Evolutionary conservation across 192 early-diverging fungal species (phyloP).

Genomic region (Lobosporangium transversale): DNA sequence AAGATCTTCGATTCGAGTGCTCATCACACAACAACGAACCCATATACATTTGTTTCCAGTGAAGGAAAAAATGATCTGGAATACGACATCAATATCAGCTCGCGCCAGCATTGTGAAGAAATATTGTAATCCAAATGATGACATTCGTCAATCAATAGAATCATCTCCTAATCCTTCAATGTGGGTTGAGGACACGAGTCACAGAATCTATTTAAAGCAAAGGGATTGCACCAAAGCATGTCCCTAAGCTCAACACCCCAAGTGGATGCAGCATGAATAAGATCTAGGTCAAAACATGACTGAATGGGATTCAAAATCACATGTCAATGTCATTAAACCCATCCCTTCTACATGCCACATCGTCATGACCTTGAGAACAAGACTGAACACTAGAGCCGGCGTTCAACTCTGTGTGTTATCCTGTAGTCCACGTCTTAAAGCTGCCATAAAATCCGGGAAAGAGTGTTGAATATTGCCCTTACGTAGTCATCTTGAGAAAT

Average conservation of each 20-base stretch:
- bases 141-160: background rate
- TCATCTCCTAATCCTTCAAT: background rate
- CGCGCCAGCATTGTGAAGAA: too few species aligned
- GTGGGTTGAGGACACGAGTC: constrained; percentile 21
- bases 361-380: constrained; percentile 40
- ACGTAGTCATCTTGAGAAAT: constrained; percentile 57
- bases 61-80: constrained; percentile 43
- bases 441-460: constrained; percentile 5
- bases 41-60: constrained; percentile 45
- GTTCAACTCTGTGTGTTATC: constrained; percentile 6
- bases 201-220: constrained; percentile 54
- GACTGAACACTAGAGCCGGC: constrained; percentile 10
- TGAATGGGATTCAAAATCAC: constrained; percentile 6
- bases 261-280: constrained; percentile 16
- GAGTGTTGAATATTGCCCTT: constrained; percentile 22
- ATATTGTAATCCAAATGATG: background rate
- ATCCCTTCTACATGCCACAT: background rate
- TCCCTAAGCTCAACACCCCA: constrained; percentile 51
- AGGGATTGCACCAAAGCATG: constrained; percentile 50
- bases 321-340: background rate
- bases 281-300: background rate
- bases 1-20: constrained; percentile 6
- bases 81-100: constrained; percentile 34
- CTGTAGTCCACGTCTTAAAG: constrained; percentile 38
- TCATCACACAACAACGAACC: constrained; percentile 57